phyloP scores from a whole-genome alignment of 257 asterid species.

The Galeopsis tetrahit region DNA sequence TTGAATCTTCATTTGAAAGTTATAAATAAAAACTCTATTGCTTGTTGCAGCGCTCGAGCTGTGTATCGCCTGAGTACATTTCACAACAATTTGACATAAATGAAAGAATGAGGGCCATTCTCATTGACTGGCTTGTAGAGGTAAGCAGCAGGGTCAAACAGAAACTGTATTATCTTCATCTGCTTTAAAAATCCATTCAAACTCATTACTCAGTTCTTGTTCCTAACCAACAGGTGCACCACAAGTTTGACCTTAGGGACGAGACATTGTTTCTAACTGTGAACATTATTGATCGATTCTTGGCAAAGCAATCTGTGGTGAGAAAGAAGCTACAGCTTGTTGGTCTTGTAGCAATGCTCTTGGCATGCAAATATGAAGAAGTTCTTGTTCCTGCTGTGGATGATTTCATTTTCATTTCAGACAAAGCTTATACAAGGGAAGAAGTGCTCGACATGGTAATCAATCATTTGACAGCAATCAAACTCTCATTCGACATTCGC shows the following conservation, averaged over 20 bases:
- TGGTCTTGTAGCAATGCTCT: constrained; percentile 7
- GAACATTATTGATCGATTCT: constrained; percentile 81
- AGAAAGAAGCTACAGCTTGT: constrained; percentile 47
- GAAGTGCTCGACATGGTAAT: constrained; percentile 12
- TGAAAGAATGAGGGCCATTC: constrained; percentile 84
- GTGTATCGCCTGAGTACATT: constrained; percentile 70
- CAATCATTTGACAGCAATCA: background rate
- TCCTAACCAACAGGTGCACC: constrained; percentile 62
- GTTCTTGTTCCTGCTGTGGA: constrained; percentile 9
- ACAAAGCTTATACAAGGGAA: constrained; percentile 6
- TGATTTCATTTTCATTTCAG: constrained; percentile 8
- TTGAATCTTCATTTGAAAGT: background rate
- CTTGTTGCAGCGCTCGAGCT: constrained; percentile 52
- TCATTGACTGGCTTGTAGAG: constrained; percentile 94
- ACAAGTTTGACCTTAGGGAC: constrained; percentile 92
- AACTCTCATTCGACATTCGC: background rate
- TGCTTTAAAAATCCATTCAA: background rate
- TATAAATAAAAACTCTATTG: background rate
- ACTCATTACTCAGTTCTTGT: background rate
- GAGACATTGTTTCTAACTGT: constrained; percentile 83
- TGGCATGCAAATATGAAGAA: constrained; percentile 23
- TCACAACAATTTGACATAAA: constrained; percentile 68
- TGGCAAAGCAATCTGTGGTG: constrained; percentile 53
- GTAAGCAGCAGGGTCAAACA: constrained; percentile 34
- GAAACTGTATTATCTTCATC: background rate